A percentile compares a stretch with the other conserved stretches of the same genome.
phyloP scores from a whole-genome alignment of 2,329 filamentous ascomycete genomes.

The Coleophoma cylindrospora region DNA sequence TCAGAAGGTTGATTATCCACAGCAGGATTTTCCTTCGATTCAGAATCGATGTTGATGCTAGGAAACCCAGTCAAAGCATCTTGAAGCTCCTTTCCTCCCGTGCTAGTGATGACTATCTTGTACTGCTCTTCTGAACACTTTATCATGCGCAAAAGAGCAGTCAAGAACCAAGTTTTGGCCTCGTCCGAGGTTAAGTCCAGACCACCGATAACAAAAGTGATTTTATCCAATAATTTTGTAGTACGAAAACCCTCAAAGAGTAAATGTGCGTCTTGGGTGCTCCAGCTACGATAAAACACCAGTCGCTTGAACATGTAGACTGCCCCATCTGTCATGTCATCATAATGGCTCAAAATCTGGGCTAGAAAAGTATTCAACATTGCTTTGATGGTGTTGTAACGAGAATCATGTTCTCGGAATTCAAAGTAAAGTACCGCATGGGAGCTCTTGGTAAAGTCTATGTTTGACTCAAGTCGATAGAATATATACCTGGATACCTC shows the following conservation, averaged over 20 bases:
- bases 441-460: neutral
- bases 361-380: conserved; percentile 5
- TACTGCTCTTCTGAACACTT: conserved; percentile 1
- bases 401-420: conserved; percentile 4
- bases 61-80: neutral
- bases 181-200: conserved; percentile 5
- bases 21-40: neutral
- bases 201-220: conserved; percentile 3
- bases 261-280: neutral
- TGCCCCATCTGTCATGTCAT: too few relatives aligned
- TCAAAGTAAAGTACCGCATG: conserved; percentile 1
- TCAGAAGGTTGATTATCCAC: neutral
- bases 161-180: conserved; percentile 1
- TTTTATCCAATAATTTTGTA: too few relatives aligned
- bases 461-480: neutral
- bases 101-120: conserved; percentile 3
- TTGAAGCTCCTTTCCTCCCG: neutral
- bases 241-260: too few relatives aligned
- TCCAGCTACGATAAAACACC: conserved; percentile 1
- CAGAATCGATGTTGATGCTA: neutral
- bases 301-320: too few relatives aligned
- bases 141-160: neutral
- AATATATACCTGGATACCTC: conserved; percentile 1
- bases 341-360: conserved; percentile 1
- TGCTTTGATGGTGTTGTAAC: neutral